phyloP scores from a whole-genome alignment of 495 filamentous ascomycete genomes.

The Neurospora sp. region DNA sequence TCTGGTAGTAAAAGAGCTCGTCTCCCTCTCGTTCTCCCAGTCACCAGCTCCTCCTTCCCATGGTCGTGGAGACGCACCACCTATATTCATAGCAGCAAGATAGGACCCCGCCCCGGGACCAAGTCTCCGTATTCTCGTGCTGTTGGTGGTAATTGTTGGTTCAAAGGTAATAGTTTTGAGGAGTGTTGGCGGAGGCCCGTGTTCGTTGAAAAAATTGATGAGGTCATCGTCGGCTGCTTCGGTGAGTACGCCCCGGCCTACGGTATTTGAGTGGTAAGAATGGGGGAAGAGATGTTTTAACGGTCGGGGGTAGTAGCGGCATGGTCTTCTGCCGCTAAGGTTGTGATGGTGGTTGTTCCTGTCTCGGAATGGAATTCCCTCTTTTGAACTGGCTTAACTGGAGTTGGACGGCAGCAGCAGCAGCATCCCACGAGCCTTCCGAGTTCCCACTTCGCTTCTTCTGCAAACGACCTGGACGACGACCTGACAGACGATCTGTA shows the following conservation, averaged over 20 bases:
- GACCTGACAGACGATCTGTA: neutral
- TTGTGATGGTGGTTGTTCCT: neutral
- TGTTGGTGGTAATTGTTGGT: neutral
- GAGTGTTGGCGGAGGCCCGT: neutral
- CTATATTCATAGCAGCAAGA: neutral
- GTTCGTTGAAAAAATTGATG: neutral
- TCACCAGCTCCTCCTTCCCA: neutral
- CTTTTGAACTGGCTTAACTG: neutral
- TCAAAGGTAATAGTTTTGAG: neutral
- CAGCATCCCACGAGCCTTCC: neutral
- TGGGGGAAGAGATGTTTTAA: neutral
- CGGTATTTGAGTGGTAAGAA: neutral
- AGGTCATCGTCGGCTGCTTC: neutral
- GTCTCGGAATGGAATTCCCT: neutral
- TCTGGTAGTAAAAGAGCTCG: neutral
- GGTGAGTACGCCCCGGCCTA: neutral
- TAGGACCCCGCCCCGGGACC: neutral
- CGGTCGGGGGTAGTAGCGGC: neutral
- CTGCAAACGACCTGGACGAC: neutral
- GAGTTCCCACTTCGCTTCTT: neutral
- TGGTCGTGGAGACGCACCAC: neutral
- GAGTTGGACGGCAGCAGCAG: neutral
- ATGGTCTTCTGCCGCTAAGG: neutral
- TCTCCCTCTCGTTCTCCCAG: neutral
- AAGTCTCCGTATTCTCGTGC: neutral